phyloP scores from a whole-genome alignment of 2,329 filamentous ascomycete species.

The Thermoascus crustaceus region DNA sequence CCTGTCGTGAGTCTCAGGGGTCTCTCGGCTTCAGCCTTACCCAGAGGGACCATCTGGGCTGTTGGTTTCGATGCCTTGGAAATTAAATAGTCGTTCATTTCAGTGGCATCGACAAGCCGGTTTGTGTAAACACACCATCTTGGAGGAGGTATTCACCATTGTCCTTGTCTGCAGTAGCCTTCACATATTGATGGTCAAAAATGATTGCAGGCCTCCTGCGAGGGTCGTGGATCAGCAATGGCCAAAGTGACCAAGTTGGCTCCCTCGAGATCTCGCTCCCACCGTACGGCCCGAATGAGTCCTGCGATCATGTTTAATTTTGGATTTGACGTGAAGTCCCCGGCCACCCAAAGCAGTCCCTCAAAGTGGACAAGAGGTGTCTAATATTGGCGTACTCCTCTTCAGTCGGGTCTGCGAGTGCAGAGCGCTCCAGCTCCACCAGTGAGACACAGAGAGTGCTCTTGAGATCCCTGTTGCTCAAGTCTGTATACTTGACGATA shows the following conservation, averaged over 20 bases:
- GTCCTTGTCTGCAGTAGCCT: constrained; percentile 5
- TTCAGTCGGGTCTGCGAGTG: not conserved
- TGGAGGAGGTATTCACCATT: constrained; percentile 17
- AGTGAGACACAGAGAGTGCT: not conserved
- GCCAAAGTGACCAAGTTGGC: constrained; percentile 18
- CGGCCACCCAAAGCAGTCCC: not conserved
- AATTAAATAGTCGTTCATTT: constrained; percentile 13
- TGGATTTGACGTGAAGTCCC: too few relatives aligned
- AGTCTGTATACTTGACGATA: too few relatives aligned
- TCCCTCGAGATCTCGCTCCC: constrained; percentile 26
- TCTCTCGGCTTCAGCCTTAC: too few relatives aligned
- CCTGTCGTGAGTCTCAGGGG: constrained; percentile 7
- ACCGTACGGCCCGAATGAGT: constrained; percentile 25
- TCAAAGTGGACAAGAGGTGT: not conserved
- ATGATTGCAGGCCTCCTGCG: constrained; percentile 8
- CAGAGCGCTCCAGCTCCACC: not conserved
- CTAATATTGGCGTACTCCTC: too few relatives aligned
- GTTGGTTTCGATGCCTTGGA: not conserved
- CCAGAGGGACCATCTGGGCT: constrained; percentile 6
- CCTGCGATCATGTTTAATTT: constrained; percentile 24
- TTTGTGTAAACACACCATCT: constrained; percentile 14
- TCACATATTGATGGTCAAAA: constrained; percentile 14
- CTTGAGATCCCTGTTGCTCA: too few relatives aligned
- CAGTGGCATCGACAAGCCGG: constrained; percentile 14
- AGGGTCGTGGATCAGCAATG: constrained; percentile 10